Evolutionary conservation across 2,329 filamentous ascomycete genomes (phyloP).

Genomic region (Coniochaeta hoffmannii): DNA sequence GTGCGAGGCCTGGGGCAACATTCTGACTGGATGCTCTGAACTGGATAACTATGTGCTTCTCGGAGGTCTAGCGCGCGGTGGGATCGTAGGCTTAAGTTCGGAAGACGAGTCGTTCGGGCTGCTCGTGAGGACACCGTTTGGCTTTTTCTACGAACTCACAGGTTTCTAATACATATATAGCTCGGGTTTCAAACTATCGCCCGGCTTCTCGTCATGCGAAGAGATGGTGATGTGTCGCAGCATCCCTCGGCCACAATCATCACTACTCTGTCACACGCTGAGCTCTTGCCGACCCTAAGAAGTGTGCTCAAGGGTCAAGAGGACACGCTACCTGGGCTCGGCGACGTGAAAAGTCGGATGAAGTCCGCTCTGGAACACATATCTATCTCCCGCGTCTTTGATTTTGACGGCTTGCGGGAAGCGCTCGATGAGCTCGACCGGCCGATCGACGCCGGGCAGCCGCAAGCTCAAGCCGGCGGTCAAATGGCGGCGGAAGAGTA

Average conservation of each 20-base stretch:
- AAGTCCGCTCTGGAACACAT: constrained; percentile 38
- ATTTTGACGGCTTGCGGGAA: constrained; percentile 50
- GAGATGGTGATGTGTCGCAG: neutral
- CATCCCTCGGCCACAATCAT: constrained; percentile 32
- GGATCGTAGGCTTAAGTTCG: constrained; percentile 45
- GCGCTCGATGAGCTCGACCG: constrained; percentile 43
- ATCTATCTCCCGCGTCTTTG: constrained; percentile 49
- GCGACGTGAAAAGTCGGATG: constrained; percentile 15
- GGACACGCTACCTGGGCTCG: constrained; percentile 7
- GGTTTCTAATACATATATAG: constrained; percentile 16
- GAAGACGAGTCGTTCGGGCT: constrained; percentile 43
- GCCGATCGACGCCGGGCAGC: neutral
- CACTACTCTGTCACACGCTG: constrained; percentile 36
- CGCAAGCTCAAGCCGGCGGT: neutral
- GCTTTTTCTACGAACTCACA: constrained; percentile 1
- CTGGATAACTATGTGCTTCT: constrained; percentile 40
- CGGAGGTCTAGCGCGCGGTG: constrained; percentile 40
- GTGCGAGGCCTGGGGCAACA: constrained; percentile 20
- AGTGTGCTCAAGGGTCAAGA: constrained; percentile 31
- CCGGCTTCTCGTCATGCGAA: constrained; percentile 24
- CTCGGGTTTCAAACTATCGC: constrained; percentile 43
- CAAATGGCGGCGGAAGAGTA: neutral
- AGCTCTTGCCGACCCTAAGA: constrained; percentile 32
- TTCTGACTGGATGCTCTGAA: constrained; percentile 36
- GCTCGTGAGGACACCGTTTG: constrained; percentile 26